Evolutionary conservation across 1,284 basidiomycete species (phyloP).

Genomic region (Schizophyllum amplum): DNA sequence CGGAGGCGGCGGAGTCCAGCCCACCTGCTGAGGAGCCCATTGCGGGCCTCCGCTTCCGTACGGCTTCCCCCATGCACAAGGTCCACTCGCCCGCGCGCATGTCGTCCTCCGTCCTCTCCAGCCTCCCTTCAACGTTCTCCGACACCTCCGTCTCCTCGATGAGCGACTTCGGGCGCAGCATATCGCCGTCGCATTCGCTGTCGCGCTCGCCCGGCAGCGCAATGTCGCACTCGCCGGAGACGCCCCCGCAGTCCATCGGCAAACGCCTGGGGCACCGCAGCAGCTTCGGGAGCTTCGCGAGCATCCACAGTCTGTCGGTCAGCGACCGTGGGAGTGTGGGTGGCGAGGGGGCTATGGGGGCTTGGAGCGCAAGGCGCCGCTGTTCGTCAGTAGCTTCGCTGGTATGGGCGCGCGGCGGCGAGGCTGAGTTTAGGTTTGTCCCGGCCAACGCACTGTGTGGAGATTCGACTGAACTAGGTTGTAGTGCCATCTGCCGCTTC

Average conservation of each 20-base stretch:
- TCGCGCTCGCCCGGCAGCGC: not conserved
- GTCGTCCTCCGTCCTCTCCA: not conserved
- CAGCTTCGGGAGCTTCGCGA: not conserved
- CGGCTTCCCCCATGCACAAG: not conserved
- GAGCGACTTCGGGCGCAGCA: not conserved
- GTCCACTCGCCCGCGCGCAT: not conserved
- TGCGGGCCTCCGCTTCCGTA: not conserved
- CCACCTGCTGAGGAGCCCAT: slow-evolving; percentile 11
- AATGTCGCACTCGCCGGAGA: not conserved
- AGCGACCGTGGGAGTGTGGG: not conserved
- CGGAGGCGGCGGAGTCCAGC: slow-evolving; percentile 9
- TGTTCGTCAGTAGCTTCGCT: not conserved
- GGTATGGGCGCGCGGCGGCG: not conserved
- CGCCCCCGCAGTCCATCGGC: not conserved
- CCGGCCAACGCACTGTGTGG: too few relatives aligned
- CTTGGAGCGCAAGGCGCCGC: not conserved
- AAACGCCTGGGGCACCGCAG: not conserved
- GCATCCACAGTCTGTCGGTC: not conserved
- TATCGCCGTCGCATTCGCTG: not conserved
- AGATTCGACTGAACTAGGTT: too few relatives aligned
- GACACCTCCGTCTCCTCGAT: not conserved
- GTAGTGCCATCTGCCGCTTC: not conserved
- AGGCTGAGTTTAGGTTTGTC: not conserved
- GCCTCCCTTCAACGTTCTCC: not conserved
- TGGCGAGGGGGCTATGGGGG: not conserved